Conservation (phyloP, 257 asterid genomes). For the Przewalskia tangutica region DNA sequence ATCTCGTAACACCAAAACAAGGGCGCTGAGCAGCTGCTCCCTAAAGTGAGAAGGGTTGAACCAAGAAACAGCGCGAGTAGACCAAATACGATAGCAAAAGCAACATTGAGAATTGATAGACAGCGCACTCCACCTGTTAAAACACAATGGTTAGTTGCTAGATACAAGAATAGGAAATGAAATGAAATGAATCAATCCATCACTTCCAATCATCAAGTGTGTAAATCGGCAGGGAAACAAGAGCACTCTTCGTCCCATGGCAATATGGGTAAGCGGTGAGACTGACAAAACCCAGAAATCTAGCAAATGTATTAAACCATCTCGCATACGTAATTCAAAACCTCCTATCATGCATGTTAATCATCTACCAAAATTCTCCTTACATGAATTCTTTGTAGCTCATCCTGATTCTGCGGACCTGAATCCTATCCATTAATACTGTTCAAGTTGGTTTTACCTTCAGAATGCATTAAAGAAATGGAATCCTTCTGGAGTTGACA, state of each 20-base stretch:
- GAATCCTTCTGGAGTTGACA: background rate
- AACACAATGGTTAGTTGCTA: background rate
- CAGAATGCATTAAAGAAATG: background rate
- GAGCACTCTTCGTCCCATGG: background rate
- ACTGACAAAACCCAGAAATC: background rate
- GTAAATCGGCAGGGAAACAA: background rate
- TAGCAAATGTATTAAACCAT: background rate
- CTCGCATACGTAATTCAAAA: background rate
- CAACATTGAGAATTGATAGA: conserved; percentile 63
- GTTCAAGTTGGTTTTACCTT: background rate
- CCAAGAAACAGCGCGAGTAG: conserved; percentile 88
- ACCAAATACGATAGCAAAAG: conserved; percentile 62
- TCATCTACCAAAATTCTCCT: background rate
- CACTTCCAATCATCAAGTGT: background rate
- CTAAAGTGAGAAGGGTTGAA: conserved; percentile 82
- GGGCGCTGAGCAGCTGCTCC: conserved; percentile 88
- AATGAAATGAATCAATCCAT: background rate
- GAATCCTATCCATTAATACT: background rate
- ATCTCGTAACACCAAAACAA: conserved; percentile 94
- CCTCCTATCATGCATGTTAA: background rate
- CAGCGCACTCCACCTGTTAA: conserved; percentile 82
- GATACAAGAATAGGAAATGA: background rate
- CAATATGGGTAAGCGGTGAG: background rate
- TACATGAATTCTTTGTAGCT: background rate
- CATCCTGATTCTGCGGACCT: background rate